These are phyloP conservation scores for Xylariomycetidae sp. DNA, from an alignment of 2,329 filamentous ascomycete species.

Conservation along the genomic window DNA sequence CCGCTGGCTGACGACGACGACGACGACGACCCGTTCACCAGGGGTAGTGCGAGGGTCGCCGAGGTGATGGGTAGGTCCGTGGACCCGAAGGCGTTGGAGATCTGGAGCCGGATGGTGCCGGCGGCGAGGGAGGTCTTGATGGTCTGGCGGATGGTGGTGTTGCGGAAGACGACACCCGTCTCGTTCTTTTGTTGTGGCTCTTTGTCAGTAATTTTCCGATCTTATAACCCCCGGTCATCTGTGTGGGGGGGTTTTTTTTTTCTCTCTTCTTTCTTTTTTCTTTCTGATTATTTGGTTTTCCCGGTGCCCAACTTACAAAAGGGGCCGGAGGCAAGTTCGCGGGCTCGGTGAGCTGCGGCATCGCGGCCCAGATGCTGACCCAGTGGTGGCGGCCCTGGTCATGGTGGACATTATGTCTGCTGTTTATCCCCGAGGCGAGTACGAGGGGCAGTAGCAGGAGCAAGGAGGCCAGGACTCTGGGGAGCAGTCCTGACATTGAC, in stretches of 20 bases:
- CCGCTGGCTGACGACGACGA: no score
- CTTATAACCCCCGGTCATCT: no score
- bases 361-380: conserved; percentile 58
- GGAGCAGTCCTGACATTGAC: no score
- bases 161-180: conserved; percentile 46
- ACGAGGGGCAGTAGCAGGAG: neutral
- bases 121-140: conserved; percentile 50
- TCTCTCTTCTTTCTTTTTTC: conserved; percentile 4
- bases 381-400: conserved; percentile 37
- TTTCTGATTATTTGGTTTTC: neutral
- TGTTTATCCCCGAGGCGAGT: neutral
- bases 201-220: neutral
- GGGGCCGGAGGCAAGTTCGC: conserved; percentile 52
- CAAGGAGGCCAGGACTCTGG: no score
- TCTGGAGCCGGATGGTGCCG: conserved; percentile 50
- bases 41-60: conserved; percentile 50
- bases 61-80: conserved; percentile 53
- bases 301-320: conserved; percentile 38
- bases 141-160: conserved; percentile 60
- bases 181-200: conserved; percentile 39
- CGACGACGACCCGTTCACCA: conserved; percentile 44
- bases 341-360: conserved; percentile 59
- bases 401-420: no score
- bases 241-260: conserved; percentile 11
- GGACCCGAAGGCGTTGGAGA: conserved; percentile 58